Evolutionary conservation across 768 basidiomycete species (phyloP), one percentile per base, ranked within the genome.

Genomic region (Hygrocybe coccinea): DNA sequence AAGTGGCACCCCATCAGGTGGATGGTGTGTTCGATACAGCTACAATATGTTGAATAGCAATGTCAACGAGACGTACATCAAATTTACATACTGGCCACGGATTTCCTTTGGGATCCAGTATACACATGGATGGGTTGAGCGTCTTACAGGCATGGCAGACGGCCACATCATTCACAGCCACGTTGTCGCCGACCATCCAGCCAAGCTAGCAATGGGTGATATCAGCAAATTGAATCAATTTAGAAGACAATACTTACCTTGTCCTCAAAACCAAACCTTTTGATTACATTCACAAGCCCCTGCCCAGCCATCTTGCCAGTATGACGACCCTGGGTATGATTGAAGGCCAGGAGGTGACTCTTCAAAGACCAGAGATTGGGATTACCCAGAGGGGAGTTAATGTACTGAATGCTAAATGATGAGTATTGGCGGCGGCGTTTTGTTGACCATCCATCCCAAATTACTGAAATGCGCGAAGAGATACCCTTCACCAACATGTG

Each of bases 401-500:
- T 63, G 24, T 57, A 63, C 33, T 51, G 53, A 21, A 61, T 59
- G 21, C 59, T 57, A 22, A 58, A 41, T 1, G 56, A 57, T 0
- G 59, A 59, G 52, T 43, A 62, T 11, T 53, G 55, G 2, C 47
- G 37, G 5, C 54, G 41, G 44, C 52, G 50, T 15, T 58, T 55
- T 34, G 59, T 50, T 15, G 59, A 60, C 61, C 61, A 62, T 2
- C 61, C 56, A 46, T 60, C 59, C 56, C 56, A 59, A 7, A 62
- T 50, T 17, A 55, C 52, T 33, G 59, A 52, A 15, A 60, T 47
- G 11, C 21, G 51, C 1, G 56, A 60, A 6, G 43, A 35, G 21
- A 62, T 57, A 25, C 47, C 57, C 47, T 59, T 45, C 11, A 24
- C 21, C n/a, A 39, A 41, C 7, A 25, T 17, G 24, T n/a, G n/a